phyloP scores from a whole-genome alignment of 1,284 basidiomycete genomes.

The Laetiporus sulphureus region DNA sequence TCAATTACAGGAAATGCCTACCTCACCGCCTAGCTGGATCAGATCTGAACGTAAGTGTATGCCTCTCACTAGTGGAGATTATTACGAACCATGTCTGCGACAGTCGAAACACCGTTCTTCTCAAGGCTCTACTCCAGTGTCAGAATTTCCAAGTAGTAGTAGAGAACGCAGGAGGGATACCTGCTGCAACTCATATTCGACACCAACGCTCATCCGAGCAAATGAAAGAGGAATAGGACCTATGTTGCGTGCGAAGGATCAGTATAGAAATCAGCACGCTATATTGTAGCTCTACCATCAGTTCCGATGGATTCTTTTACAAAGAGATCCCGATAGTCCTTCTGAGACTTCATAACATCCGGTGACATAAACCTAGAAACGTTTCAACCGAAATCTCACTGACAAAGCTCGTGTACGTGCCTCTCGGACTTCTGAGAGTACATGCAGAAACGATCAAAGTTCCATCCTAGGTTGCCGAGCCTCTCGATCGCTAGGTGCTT shows the following conservation, averaged over 20 bases:
- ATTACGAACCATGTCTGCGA: slow-evolving; percentile 13
- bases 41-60: not conserved
- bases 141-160: not conserved
- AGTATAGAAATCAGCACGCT: no score
- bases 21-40: slow-evolving; percentile 15
- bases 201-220: slow-evolving; percentile 5
- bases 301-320: no score
- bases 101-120: slow-evolving; percentile 9
- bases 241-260: no score
- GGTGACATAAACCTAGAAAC: not conserved
- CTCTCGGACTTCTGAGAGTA: slow-evolving; percentile 11
- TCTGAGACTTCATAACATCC: not conserved
- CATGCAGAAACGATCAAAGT: slow-evolving; percentile 14
- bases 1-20: slow-evolving; percentile 5
- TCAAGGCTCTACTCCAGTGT: slow-evolving; percentile 7
- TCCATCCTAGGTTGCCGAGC: slow-evolving; percentile 22
- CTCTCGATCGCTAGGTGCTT: slow-evolving; percentile 9
- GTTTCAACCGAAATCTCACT: not conserved
- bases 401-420: not conserved
- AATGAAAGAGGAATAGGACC: slow-evolving; percentile 10
- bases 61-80: not conserved
- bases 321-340: not conserved
- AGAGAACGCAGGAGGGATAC: slow-evolving; percentile 1
- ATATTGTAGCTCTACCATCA: no score
- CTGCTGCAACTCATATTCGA: slow-evolving; percentile 11